A percentile compares a stretch with the other conserved stretches of the same genome.
phyloP scores from a whole-genome alignment of 805 yeast genomes.

The Candida taoyuanica region DNA sequence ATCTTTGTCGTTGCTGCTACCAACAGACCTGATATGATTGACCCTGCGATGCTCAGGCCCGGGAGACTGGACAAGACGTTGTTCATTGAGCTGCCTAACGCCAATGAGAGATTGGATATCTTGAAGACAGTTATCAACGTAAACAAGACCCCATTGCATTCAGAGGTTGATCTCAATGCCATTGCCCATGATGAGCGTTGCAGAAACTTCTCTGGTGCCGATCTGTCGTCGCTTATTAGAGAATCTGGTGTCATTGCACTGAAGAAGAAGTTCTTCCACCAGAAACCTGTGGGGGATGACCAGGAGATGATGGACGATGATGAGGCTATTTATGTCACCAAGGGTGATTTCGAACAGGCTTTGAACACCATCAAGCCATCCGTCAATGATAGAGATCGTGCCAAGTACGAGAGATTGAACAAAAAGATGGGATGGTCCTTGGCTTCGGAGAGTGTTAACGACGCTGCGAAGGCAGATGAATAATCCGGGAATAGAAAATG shows the following conservation, averaged over 20 bases:
- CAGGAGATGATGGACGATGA: constrained; percentile 44
- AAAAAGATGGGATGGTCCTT: constrained; percentile 72
- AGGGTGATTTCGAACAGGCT: constrained; percentile 66
- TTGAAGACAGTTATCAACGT: constrained; percentile 67
- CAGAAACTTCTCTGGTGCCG: constrained; percentile 93
- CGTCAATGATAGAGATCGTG: constrained; percentile 80
- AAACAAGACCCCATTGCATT: constrained; percentile 70
- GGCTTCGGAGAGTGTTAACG: constrained; percentile 27
- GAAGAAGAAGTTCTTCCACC: constrained; percentile 62
- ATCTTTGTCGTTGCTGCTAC: constrained; percentile 96
- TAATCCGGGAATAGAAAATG: neutral
- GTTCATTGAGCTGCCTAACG: constrained; percentile 83
- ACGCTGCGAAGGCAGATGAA: constrained; percentile 11
- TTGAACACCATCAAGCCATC: constrained; percentile 78
- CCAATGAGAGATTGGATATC: constrained; percentile 76
- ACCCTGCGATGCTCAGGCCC: constrained; percentile 96
- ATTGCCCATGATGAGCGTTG: constrained; percentile 77
- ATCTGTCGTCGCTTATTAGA: constrained; percentile 82
- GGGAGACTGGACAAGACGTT: constrained; percentile 93
- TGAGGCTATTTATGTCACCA: constrained; percentile 48
- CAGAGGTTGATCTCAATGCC: constrained; percentile 51
- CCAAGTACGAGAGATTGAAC: constrained; percentile 69
- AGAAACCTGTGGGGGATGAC: constrained; percentile 40
- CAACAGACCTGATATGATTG: constrained; percentile 96
- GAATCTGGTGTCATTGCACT: constrained; percentile 92